Conservation (phyloP, 495 filamentous ascomycete species). For the Aeminium ludgeri region DNA sequence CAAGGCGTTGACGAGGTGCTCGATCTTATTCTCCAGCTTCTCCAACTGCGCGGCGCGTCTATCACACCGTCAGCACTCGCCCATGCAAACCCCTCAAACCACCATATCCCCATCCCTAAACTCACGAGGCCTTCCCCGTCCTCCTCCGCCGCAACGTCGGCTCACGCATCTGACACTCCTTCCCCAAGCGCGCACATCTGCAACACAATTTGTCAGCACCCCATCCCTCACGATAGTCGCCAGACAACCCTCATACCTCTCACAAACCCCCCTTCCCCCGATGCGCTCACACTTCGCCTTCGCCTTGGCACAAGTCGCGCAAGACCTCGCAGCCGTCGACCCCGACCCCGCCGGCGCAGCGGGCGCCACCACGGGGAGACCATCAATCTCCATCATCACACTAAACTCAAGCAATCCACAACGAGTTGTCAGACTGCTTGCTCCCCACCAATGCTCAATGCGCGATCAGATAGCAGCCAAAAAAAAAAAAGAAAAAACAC, state of each 20-base stretch:
- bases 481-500: too few species aligned
- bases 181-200: conserved; percentile 12
- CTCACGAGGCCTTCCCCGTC: conserved; percentile 12
- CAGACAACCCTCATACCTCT: conserved; percentile 5
- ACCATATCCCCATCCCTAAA: background rate
- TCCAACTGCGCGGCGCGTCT: conserved; percentile 15
- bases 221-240: background rate
- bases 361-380: background rate
- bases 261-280: conserved; percentile 4
- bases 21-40: conserved; percentile 36
- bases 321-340: conserved; percentile 3
- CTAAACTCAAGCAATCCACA: too few species aligned
- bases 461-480: too few species aligned
- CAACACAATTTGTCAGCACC: background rate
- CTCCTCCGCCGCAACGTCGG: conserved; percentile 6
- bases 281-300: conserved; percentile 14
- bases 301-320: conserved; percentile 13
- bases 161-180: conserved; percentile 11
- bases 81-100: too few species aligned
- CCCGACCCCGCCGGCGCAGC: background rate
- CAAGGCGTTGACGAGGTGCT: conserved; percentile 32
- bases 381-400: conserved; percentile 5
- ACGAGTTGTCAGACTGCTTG: too few species aligned
- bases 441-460: too few species aligned
- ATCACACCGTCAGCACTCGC: background rate